These are phyloP conservation scores for Trypanosoma avium DNA, from an alignment of 208 protist genomes.

Conservation along the genomic window DNA sequence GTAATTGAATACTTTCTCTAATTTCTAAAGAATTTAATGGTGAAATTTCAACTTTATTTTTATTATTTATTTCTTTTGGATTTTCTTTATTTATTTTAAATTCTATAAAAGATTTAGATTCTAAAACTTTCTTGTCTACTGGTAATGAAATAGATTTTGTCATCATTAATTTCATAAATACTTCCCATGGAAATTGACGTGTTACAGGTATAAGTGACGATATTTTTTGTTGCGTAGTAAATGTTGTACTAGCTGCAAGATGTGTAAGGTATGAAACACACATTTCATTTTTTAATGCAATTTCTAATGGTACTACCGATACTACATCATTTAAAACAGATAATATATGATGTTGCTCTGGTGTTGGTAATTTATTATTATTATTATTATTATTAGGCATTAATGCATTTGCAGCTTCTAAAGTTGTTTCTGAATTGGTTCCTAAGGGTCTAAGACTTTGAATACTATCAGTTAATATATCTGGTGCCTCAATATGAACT, in stretches of 20 bases:
- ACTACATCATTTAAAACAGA: constrained; percentile 66
- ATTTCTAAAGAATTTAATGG: neutral
- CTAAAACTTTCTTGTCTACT: too few relatives aligned
- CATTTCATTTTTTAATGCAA: constrained; percentile 51
- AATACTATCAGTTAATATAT: constrained; percentile 54
- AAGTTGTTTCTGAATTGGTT: constrained; percentile 35
- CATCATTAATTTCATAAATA: constrained; percentile 46
- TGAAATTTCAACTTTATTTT: neutral
- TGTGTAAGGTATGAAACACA: constrained; percentile 78
- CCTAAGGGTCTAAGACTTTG: constrained; percentile 64
- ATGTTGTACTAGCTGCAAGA: constrained; percentile 71
- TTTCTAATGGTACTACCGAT: constrained; percentile 37
- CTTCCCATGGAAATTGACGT: constrained; percentile 48
- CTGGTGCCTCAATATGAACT: constrained; percentile 60
- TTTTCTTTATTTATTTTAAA: constrained; percentile 25
- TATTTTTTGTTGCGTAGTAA: constrained; percentile 49
- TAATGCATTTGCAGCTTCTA: constrained; percentile 33
- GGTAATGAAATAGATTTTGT: constrained; percentile 45
- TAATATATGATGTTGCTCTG: constrained; percentile 55
- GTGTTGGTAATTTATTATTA: constrained; percentile 26
- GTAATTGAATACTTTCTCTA: constrained; percentile 37
- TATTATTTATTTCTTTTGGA: too few relatives aligned
- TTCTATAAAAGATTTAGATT: too few relatives aligned
- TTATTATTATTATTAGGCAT: constrained; percentile 9
- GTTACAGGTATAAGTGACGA: constrained; percentile 40